Percentiles rank a stretch among this genome's conserved stretches.
Evolutionary conservation across 768 basidiomycete genomes (phyloP).

Genomic region (Trametes gibbosa): DNA sequence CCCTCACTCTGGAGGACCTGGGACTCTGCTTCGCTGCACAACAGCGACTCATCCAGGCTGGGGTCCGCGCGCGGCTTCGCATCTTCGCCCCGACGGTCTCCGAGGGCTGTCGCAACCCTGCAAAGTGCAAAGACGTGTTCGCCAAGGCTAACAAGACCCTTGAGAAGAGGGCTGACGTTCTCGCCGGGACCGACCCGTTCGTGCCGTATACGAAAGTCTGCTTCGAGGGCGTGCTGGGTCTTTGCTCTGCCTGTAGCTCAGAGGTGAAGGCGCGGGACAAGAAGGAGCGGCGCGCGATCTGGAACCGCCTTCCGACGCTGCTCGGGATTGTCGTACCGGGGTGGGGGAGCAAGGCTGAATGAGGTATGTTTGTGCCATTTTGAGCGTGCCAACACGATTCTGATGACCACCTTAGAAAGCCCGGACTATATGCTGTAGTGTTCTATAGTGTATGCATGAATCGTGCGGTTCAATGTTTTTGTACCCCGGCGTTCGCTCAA

Average conservation of each 20-base stretch:
- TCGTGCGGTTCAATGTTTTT: no score
- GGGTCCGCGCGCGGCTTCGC: background rate
- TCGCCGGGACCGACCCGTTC: background rate
- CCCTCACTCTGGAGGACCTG: background rate
- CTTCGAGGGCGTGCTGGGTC: background rate
- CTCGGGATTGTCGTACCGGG: conserved; percentile 1
- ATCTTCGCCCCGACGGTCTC: background rate
- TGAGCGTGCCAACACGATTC: no score
- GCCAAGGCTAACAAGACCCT: background rate
- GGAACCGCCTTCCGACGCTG: background rate
- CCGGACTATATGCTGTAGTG: no score
- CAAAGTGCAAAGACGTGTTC: background rate
- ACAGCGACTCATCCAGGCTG: background rate
- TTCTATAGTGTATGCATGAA: no score
- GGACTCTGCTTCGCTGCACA: background rate
- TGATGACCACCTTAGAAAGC: no score
- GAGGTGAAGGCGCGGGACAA: background rate
- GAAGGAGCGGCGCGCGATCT: background rate
- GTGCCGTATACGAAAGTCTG: background rate
- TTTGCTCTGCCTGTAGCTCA: background rate
- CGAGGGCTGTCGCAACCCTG: background rate
- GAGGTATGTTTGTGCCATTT: background rate
- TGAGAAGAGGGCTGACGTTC: background rate
- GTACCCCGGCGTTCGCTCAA: no score
- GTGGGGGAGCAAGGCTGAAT: background rate